These are phyloP conservation scores for Arthrobotrys musiformis DNA, from an alignment of 2,329 filamentous ascomycete species.

Conservation along the genomic window DNA sequence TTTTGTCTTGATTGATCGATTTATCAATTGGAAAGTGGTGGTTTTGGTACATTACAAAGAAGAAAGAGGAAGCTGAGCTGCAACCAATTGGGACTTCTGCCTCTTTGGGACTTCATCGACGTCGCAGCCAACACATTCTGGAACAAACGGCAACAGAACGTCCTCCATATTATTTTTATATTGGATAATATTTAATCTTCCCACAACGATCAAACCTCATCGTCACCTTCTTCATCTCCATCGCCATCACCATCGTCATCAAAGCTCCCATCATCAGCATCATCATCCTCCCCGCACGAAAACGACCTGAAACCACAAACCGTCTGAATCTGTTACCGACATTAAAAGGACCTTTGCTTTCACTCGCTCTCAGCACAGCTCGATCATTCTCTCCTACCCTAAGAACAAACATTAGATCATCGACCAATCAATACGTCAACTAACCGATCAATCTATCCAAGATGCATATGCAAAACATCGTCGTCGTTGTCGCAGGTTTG, in stretches of 20 bases:
- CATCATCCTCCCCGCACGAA: neutral
- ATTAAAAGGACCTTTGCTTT: slow-evolving; percentile 6
- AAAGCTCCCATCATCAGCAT: neutral
- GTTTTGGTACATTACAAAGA: neutral
- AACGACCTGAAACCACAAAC: slow-evolving; percentile 7
- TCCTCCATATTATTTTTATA: neutral
- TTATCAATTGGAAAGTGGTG: neutral
- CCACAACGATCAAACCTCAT: neutral
- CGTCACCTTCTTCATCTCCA: neutral
- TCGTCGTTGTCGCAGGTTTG: slow-evolving; percentile 30
- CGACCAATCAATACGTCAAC: neutral
- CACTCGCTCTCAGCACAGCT: slow-evolving; percentile 9
- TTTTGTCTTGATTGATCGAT: neutral
- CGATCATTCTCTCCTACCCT: neutral
- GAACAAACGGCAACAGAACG: slow-evolving; percentile 3
- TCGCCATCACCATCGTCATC: neutral
- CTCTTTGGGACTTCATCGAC: slow-evolving; percentile 31
- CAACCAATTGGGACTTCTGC: slow-evolving; percentile 14
- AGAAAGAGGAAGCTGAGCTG: no score
- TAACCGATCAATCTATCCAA: slow-evolving; percentile 22
- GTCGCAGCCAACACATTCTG: slow-evolving; percentile 43
- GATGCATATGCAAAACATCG: slow-evolving; percentile 42
- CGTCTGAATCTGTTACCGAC: neutral
- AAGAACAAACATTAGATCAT: no score
- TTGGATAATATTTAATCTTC: neutral